Evolutionary conservation across 2,329 filamentous ascomycete genomes (phyloP), one percentile per base, ranked within the genome.

Genomic region (Pseudocercospora musae): DNA sequence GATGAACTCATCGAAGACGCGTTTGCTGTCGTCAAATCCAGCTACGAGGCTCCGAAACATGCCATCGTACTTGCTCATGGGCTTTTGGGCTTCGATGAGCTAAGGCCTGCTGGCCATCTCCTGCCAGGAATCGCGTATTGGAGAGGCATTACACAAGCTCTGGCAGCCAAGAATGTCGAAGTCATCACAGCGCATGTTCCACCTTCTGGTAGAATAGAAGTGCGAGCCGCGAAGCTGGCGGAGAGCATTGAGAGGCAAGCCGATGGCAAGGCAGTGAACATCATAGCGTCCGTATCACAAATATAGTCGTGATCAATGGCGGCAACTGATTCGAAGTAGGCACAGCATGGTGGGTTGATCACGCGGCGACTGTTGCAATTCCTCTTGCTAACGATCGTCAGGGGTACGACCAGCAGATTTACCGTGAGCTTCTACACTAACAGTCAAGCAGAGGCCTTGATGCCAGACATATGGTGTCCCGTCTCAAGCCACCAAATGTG

Each of bases 61-160:
- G 84, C 85, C 1, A 82, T 88, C 57, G 81, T 88, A 54, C 82
- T 88, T 9, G 86, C 86, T 4, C 86, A 88, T 74, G 86, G 86
- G n/a, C 78, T 88, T 10, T 76, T 88, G 20, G 86, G 86, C n/a
- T 88, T 88, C 72, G 84, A 87, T 67, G 85, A 88, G 70, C 73
- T 88, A 9, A 83, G 79, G 15, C 63, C 73, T 8, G 83, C 79
- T 2, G 85, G 85, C 0, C 73, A 74, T 11, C 76, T 78, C 40
- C 72, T 87, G 5, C 86, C 85, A 0, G 83, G 84, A 0, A 78
- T 88, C 21, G 81, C 86, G 58, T 88, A 88, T 71, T 88, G 86
- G 86, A 81, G 85, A 49, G 86, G 86, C 0, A 87, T 88, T 37
- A 82, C 78, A 27, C 83, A 87, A 67, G 85, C 84, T 7, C 71